Evolutionary conservation across 2,329 filamentous ascomycete species (phyloP).

Genomic region (Epichloe bromicola): DNA sequence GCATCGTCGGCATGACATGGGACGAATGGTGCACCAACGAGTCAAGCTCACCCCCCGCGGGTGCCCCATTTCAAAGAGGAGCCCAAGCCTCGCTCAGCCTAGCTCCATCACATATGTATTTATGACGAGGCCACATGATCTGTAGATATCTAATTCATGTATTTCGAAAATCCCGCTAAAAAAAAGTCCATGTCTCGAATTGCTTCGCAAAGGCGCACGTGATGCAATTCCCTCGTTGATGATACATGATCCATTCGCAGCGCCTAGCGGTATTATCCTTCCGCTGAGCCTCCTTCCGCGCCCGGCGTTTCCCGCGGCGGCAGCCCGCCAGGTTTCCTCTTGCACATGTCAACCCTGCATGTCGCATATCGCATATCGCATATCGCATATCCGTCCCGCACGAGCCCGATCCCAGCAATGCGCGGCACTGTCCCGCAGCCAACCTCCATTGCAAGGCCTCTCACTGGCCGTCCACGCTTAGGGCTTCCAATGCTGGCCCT

Average conservation of each 20-base stretch:
- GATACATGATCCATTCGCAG: too few species aligned
- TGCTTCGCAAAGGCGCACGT: too few species aligned
- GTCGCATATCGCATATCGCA: not conserved
- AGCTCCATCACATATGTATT: too few species aligned
- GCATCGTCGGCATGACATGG: not conserved
- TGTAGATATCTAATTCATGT: too few species aligned
- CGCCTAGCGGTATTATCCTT: not conserved
- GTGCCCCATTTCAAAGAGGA: not conserved
- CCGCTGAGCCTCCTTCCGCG: not conserved
- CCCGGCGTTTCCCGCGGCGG: not conserved
- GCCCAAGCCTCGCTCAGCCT: too few species aligned
- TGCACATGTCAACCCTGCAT: too few species aligned
- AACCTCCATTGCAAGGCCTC: not conserved
- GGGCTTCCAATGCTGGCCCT: not conserved
- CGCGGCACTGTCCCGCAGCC: slow-evolving; percentile 7
- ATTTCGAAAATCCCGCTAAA: too few species aligned
- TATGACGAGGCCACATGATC: too few species aligned
- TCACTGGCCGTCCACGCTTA: not conserved
- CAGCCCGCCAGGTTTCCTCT: not conserved
- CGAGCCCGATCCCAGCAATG: slow-evolving; percentile 4
- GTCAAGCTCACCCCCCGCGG: not conserved
- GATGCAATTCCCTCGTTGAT: too few species aligned
- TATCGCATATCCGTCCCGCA: not conserved
- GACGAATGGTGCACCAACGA: not conserved
- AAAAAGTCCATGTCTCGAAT: too few species aligned